Conservation (phyloP, 805 yeast species). For the Saccharomyces mikatae region DNA sequence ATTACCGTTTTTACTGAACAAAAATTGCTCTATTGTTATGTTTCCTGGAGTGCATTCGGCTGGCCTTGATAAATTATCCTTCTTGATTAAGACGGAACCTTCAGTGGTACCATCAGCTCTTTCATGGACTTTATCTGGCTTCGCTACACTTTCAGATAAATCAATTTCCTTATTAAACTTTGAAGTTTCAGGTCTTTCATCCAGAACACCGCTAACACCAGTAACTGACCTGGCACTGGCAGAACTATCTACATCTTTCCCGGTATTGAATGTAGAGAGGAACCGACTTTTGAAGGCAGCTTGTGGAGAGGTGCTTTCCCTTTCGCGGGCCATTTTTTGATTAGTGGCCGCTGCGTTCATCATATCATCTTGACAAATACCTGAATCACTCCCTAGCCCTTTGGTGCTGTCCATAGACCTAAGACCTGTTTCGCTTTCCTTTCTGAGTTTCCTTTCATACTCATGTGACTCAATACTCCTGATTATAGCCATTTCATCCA, state of each 20-base stretch:
- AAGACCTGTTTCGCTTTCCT: slow-evolving; percentile 25
- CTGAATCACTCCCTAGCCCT: slow-evolving; percentile 1
- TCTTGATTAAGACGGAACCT: not conserved
- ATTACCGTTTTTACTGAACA: not conserved
- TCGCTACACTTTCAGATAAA: not conserved
- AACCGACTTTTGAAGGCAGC: not conserved
- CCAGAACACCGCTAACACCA: slow-evolving; percentile 12
- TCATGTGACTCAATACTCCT: slow-evolving; percentile 31
- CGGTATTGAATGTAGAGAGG: not conserved
- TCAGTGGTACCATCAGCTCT: not conserved
- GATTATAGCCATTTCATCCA: slow-evolving; percentile 32
- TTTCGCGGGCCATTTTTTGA: not conserved
- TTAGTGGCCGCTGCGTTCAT: not conserved
- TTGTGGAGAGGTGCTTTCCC: not conserved
- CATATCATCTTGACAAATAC: not conserved
- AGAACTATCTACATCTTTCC: slow-evolving; percentile 1
- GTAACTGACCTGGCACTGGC: slow-evolving; percentile 19
- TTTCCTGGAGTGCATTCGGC: not conserved
- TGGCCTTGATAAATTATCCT: slow-evolving; percentile 7
- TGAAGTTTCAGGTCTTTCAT: not conserved
- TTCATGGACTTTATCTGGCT: not conserved
- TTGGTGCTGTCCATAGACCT: slow-evolving; percentile 8
- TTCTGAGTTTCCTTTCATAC: slow-evolving; percentile 31
- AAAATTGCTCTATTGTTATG: not conserved
- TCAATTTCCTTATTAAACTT: slow-evolving; percentile 4